Base-by-base conservation (phyloP, 768 basidiomycete genomes). In the Boletus insuetus region DNA sequence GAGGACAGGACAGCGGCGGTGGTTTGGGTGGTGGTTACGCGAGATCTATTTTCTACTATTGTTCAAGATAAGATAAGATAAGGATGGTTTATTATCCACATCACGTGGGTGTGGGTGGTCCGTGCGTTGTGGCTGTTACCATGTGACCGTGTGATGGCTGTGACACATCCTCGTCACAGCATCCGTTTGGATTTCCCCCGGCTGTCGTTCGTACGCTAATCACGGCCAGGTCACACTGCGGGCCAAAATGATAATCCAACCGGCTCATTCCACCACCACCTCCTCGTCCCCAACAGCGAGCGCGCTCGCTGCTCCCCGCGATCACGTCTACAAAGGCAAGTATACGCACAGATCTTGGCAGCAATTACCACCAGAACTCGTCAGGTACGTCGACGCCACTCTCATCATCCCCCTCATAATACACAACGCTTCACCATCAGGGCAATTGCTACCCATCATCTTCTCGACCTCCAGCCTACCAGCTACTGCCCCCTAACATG, bases 331-430 rank as follows among this genome's bases (percentile, higher is more conserved):
- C 70, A 85, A 85, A 62, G 84, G 84, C 50, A 86, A 85, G 66
- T 70, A 72, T 19, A 76, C 80, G 7, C 70, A 77, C 61, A 72
- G 82, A 67, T 83, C 82, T 19, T 85, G 84, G 84, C 76, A 76
- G n/a, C 78, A 84, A 58, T 68, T 85, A 20, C 84, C 84, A 0
- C 74, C 76, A 49, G 84, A 86, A 64, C 77, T 86, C 62, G 71
- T 86, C 68, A 79, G 79, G 84, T 82, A 63, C 66, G 79, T 73
- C 26, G 51, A 55, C 61, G 67, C 64, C 71, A 73, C 69, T 65
- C 65, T 56, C 59, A 61, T 66, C 61, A 57, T 46, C 46, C 19
- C 41, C 26, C 13, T 47, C 58, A 56, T 55, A 56, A 56, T 41
- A 54, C 43, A 19, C 49, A 41, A 51, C 29, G 0, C 35, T 10